Conservation (phyloP, 129 eudicot genomes). For the Artemisia annua region DNA sequence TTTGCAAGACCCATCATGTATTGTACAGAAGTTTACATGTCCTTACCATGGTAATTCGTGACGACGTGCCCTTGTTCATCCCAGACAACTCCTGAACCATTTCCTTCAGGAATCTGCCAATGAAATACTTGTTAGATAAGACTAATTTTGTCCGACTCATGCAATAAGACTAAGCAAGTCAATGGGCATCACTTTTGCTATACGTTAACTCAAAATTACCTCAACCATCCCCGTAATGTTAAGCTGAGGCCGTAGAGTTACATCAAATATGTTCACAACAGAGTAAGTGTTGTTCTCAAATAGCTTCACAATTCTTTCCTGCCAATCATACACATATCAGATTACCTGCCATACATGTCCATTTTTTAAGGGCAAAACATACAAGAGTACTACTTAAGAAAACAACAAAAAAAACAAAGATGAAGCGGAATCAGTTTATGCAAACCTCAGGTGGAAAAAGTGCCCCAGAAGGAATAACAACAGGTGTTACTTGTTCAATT, state of each 20-base stretch:
- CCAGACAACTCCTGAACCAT: slow-evolving; percentile 99
- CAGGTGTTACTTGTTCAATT: slow-evolving; percentile 93
- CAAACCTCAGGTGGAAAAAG: slow-evolving; percentile 94
- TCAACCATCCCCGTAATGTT: slow-evolving; percentile 88
- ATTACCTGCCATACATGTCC: slow-evolving; percentile 49
- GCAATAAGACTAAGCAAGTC: slow-evolving; percentile 9
- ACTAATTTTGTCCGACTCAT: slow-evolving; percentile 11
- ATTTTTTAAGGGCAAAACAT: slow-evolving; percentile 15
- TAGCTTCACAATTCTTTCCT: slow-evolving; percentile 90
- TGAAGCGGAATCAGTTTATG: slow-evolving; percentile 20
- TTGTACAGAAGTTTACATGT: neutral
- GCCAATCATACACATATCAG: slow-evolving; percentile 61
- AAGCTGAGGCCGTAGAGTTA: slow-evolving; percentile 93
- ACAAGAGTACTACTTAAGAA: slow-evolving; percentile 23
- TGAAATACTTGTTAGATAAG: slow-evolving; percentile 14
- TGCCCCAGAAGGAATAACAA: slow-evolving; percentile 66
- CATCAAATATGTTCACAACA: slow-evolving; percentile 98
- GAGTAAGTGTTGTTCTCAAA: slow-evolving; percentile 93
- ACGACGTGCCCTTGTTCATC: slow-evolving; percentile 91
- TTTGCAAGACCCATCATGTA: neutral
- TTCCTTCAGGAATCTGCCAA: slow-evolving; percentile 96
- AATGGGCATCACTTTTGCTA: neutral
- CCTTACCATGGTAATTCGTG: slow-evolving; percentile 93
- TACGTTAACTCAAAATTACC: slow-evolving; percentile 48
- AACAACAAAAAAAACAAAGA: neutral